Evolutionary conservation across 2,329 filamentous ascomycete species (phyloP), one percentile per base, ranked within the genome.

Genomic region (Verticillium isaacii): DNA sequence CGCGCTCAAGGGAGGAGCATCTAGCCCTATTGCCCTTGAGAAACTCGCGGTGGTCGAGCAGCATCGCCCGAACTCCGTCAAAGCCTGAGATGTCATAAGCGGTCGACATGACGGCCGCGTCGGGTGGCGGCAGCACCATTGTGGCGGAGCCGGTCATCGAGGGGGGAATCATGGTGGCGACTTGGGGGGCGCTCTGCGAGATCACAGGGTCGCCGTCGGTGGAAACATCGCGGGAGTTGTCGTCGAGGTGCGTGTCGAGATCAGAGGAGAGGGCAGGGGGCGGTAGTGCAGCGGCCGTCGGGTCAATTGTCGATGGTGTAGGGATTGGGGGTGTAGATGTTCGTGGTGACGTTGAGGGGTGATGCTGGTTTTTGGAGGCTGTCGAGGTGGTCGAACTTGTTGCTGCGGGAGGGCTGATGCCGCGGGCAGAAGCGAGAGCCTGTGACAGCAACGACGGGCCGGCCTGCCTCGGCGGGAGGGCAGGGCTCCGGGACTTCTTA

Each of bases 391-490:
- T 34, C 25, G 57, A 32, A n/a, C 41, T 34, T 45, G n/a, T 23
- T 15, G 39, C n/a, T 6, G 19, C 8, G 11, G 58, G 19, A 64
- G 61, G 45, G 36, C 34, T 60, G 45, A 85, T 83, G 69, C 82
- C 83, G 69, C 83, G 82, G 70, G 83, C 83, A 74, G 82, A 83
- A 71, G 83, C 83, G 72, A 86, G 76, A 70, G 83, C 83, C 74
- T 85, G 81, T 63, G 82, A 80, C 73, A 86, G 77, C 68, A 86
- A 72, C 62, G 83, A 86, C 67, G 82, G 80, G 65, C 82, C 82
- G 70, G 74, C 75, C 68, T 79, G 76, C 70, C 77, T 76, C 57
- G 63, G 63, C 34, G 37, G 70, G 66, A 73, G 69, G 64, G 73
- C 69, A 70, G 78, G 76, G 66, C 74, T 74, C 69, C 78, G 74